Evolutionary conservation across 1,284 basidiomycete genomes (phyloP), one percentile per base, ranked within the genome.

Genomic region (Gastroboletus turbinatus): DNA sequence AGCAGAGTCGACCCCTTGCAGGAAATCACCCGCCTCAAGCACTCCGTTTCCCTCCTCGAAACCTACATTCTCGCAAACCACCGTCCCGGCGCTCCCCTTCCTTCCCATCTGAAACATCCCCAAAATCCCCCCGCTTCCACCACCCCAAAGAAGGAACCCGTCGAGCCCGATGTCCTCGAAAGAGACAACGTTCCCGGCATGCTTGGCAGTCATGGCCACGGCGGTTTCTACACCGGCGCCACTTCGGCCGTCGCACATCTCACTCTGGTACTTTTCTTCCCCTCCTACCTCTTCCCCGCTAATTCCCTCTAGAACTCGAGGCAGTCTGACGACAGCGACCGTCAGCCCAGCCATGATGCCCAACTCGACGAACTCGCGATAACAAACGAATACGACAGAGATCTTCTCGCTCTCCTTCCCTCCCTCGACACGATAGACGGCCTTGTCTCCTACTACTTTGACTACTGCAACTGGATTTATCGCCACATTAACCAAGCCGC

Each of bases 391-490:
- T 83, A 84, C 60, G 86, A 89, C 70, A 77, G 80, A 47, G 88
- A 91, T 69, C 78, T 92, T n/a, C 77, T 89, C 59, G 73, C 76
- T 4, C 71, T 80, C 57, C 79, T 92, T 3, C 90, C 90, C 2
- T 74, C 80, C 35, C 71, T 85, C 50, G 79, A 85, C 46, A 75
- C 83, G 50, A 84, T 90, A 62, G 90, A 92, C 65, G 81, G 79
- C 30, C 82, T 92, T 50, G 78, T 92, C 65, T 73, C 74, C 50
- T 87, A 84, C 71, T 92, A 92, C 71, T 91, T 91, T 63, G 85
- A 88, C 63, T 88, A 88, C 66, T 90, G 88, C 78, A 90, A 88
- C 69, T 92, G 89, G 90, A 83, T 91, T 53, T 89, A 90, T 70
- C 82, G 87, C 36, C 85, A 89, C 67, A 80, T 92, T 56, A 85